Evolutionary conservation across 805 yeast species (phyloP).

Genomic region (Kazachstania bromeliacearum): DNA sequence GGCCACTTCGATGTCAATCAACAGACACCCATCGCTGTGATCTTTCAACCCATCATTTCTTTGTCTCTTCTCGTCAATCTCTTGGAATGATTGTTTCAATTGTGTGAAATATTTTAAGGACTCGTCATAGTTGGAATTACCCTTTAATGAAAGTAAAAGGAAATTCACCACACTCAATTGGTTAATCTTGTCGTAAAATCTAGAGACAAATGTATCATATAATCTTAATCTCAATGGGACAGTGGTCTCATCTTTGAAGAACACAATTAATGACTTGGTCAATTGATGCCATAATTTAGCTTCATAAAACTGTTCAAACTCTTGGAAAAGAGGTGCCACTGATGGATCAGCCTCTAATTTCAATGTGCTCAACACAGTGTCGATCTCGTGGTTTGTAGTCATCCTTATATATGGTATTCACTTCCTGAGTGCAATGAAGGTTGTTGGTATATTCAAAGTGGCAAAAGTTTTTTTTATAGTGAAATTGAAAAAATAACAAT

Average conservation of each 20-base stretch:
- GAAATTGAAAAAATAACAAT: too few relatives aligned
- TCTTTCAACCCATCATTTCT: conserved; percentile 30
- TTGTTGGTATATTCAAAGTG: too few relatives aligned
- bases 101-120: conserved; percentile 40
- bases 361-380: conserved; percentile 34
- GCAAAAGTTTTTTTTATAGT: too few relatives aligned
- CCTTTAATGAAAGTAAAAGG: conserved; percentile 45
- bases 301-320: conserved; percentile 75
- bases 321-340: conserved; percentile 39
- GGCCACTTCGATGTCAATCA: conserved; percentile 65
- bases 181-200: conserved; percentile 63
- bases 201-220: conserved; percentile 59
- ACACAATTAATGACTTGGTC: conserved; percentile 52
- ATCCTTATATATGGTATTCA: too few relatives aligned
- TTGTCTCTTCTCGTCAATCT: conserved; percentile 26
- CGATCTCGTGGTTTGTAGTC: conserved; percentile 22
- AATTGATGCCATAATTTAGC: conserved; percentile 93
- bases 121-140: conserved; percentile 36
- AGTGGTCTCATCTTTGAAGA: conserved; percentile 49
- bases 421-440: too few relatives aligned
- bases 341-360: conserved; percentile 61
- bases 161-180: conserved; percentile 72
- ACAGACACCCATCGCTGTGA: conserved; percentile 46
- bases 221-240: conserved; percentile 51
- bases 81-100: conserved; percentile 39